Percentiles rank a stretch among this genome's conserved stretches.
Evolutionary conservation across 768 basidiomycete genomes (phyloP).

Genomic region (Termitomyces sp.): DNA sequence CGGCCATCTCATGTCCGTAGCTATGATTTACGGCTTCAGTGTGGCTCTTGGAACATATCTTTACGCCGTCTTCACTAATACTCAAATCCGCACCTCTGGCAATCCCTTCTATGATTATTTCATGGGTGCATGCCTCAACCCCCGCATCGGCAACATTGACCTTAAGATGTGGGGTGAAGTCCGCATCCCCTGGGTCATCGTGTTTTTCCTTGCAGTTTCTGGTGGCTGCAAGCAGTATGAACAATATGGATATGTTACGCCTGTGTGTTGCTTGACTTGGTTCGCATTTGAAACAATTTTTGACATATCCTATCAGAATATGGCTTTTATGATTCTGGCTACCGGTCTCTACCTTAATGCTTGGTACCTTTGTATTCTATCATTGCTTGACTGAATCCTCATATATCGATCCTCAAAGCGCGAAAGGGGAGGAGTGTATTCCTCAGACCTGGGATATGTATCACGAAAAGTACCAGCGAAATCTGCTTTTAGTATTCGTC

Average conservation of each 20-base stretch:
- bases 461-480: constrained; percentile 76
- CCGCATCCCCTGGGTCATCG: constrained; percentile 94
- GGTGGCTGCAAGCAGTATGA: constrained; percentile 97
- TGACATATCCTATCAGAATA: constrained; percentile 56
- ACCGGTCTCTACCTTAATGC: constrained; percentile 97
- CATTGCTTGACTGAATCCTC: background rate
- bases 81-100: constrained; percentile 91
- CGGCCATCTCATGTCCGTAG: constrained; percentile 92
- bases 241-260: constrained; percentile 84
- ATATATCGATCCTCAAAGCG: constrained; percentile 37
- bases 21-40: constrained; percentile 87
- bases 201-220: constrained; percentile 90
- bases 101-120: constrained; percentile 93
- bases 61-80: constrained; percentile 70
- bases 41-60: constrained; percentile 83
- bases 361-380: constrained; percentile 47
- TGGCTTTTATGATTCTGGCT: constrained; percentile 94
- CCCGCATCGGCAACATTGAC: constrained; percentile 86
- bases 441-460: constrained; percentile 99
- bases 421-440: constrained; percentile 92
- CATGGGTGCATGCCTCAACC: constrained; percentile 95
- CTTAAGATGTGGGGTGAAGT: constrained; percentile 99
- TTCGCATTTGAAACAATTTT: background rate
- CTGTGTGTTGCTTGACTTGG: constrained; percentile 46
- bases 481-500: background rate